Evolutionary conservation across 2,329 filamentous ascomycete genomes (phyloP).

Genomic region (Chaetomiaceae sp.): DNA sequence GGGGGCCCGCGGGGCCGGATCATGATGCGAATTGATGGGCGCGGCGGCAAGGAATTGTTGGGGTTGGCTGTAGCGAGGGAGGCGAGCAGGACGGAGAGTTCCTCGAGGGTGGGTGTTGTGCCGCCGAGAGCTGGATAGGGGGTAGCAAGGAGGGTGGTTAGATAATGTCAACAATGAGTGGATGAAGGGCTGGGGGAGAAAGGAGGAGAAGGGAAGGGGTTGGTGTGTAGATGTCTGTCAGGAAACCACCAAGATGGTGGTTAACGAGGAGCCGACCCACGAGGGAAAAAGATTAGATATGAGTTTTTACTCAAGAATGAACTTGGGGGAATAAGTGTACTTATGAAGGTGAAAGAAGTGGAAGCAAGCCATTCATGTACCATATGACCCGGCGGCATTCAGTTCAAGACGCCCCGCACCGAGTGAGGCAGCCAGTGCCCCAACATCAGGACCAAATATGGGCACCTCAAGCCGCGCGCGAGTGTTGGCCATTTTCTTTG

Average conservation of each 20-base stretch:
- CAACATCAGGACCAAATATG: slow-evolving; percentile 42
- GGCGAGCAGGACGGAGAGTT: slow-evolving; percentile 30
- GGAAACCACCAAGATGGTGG: too few relatives aligned
- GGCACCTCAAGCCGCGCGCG: slow-evolving; percentile 43
- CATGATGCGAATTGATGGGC: slow-evolving; percentile 46
- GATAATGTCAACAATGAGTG: not conserved
- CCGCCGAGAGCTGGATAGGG: slow-evolving; percentile 35
- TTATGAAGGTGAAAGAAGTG: too few relatives aligned
- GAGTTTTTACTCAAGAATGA: too few relatives aligned
- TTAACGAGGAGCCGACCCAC: too few relatives aligned
- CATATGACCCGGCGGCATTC: slow-evolving; percentile 46
- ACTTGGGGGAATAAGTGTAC: too few relatives aligned
- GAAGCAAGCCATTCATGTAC: slow-evolving; percentile 14
- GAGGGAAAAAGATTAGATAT: too few relatives aligned
- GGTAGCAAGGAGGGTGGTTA: not conserved
- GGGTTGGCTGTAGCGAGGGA: not conserved
- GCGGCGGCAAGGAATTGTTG: slow-evolving; percentile 15
- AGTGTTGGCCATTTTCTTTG: not conserved
- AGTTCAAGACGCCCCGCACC: slow-evolving; percentile 49
- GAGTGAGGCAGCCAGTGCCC: slow-evolving; percentile 33
- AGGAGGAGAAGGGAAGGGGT: not conserved
- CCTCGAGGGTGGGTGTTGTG: slow-evolving; percentile 41
- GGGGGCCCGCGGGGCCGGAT: slow-evolving; percentile 45
- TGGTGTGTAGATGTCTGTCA: too few relatives aligned
- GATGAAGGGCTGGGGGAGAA: not conserved